Conservation (phyloP, 768 basidiomycete genomes). For the Asterophora lycoperdoides region DNA sequence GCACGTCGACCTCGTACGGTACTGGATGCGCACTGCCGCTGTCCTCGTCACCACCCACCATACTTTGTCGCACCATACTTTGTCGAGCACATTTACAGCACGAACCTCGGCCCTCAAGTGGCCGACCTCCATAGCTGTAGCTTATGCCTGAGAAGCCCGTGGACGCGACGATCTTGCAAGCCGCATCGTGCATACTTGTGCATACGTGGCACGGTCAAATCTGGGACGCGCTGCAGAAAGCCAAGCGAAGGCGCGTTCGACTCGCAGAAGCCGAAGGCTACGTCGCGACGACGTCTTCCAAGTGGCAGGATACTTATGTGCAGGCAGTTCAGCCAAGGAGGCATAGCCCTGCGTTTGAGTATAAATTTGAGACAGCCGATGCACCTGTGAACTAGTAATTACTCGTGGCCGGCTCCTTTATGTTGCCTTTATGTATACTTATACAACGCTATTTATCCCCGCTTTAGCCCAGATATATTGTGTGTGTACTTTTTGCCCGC, state of each 20-base stretch:
- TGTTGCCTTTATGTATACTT: too few relatives aligned
- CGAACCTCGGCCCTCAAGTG: slow-evolving; percentile 73
- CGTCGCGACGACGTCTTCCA: slow-evolving; percentile 86
- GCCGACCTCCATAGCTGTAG: slow-evolving; percentile 77
- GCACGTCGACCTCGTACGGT: too few relatives aligned
- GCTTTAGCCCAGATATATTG: too few relatives aligned
- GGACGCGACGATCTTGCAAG: slow-evolving; percentile 65
- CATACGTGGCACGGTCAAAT: slow-evolving; percentile 93
- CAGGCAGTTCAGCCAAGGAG: slow-evolving; percentile 66
- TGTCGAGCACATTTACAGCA: slow-evolving; percentile 84
- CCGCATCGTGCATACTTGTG: slow-evolving; percentile 49
- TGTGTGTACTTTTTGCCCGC: too few relatives aligned
- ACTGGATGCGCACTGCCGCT: slow-evolving; percentile 76
- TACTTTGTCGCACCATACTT: slow-evolving; percentile 95
- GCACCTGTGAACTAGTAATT: too few relatives aligned
- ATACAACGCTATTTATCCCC: too few relatives aligned
- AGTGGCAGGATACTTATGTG: slow-evolving; percentile 88
- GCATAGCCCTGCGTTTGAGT: slow-evolving; percentile 82
- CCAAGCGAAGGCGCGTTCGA: slow-evolving; percentile 68
- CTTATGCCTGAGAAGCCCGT: slow-evolving; percentile 60
- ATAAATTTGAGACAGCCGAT: too few relatives aligned
- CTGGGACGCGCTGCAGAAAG: slow-evolving; percentile 81
- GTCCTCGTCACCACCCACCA: slow-evolving; percentile 78
- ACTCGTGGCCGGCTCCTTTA: too few relatives aligned
- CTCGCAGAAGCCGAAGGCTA: slow-evolving; percentile 84